These are phyloP conservation scores for Linnemannia schmuckeri DNA, from an alignment of 192 early-diverging fungal species.

Conservation along the genomic window DNA sequence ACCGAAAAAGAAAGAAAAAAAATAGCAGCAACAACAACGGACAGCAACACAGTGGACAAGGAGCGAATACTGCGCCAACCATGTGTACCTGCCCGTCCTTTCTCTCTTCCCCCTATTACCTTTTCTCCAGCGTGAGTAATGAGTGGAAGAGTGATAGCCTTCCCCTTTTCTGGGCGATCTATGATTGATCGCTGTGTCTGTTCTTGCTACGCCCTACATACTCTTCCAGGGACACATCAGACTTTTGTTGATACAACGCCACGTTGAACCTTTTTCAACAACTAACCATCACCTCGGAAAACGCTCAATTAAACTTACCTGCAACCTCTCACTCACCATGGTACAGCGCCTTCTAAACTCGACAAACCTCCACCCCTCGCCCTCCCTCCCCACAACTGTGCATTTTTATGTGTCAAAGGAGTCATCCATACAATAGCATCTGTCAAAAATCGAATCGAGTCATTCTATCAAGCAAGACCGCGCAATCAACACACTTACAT, in stretches of 20 bases:
- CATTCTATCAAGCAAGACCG: background rate
- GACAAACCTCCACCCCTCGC: background rate
- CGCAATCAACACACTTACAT: background rate
- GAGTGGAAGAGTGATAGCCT: background rate
- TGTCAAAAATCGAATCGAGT: background rate
- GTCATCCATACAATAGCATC: background rate
- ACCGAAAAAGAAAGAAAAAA: background rate
- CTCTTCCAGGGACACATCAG: background rate
- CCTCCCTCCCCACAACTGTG: background rate
- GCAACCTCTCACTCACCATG: background rate
- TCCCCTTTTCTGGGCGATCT: background rate
- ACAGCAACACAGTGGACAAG: background rate
- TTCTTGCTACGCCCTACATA: background rate
- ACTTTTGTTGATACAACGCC: background rate
- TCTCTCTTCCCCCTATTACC: too few species aligned
- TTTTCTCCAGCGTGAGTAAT: too few species aligned
- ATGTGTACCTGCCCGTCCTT: too few species aligned
- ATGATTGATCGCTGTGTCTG: background rate
- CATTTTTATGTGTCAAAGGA: constrained; percentile 1
- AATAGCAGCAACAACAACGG: background rate
- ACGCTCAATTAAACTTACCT: too few species aligned
- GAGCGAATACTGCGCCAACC: background rate
- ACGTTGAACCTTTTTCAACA: background rate
- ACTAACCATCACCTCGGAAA: too few species aligned
- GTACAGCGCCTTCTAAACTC: background rate